Conservation (phyloP, 805 yeast genomes). For the Ogataea corticis region DNA sequence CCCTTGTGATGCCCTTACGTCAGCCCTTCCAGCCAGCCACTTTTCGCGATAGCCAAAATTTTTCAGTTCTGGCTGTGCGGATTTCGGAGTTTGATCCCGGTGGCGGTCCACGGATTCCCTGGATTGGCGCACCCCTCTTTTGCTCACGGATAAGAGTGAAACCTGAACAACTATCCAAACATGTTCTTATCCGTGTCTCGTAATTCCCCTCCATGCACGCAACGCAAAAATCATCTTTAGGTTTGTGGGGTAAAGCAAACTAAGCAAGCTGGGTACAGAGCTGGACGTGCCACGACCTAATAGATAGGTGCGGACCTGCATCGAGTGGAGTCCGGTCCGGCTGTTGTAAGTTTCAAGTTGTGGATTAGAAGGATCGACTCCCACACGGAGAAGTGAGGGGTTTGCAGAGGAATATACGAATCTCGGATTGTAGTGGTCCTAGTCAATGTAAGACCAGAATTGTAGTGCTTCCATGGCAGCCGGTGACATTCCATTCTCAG, state of each 20-base stretch:
- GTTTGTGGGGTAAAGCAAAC: constrained; percentile 4
- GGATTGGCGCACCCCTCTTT: not conserved
- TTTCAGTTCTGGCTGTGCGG: not conserved
- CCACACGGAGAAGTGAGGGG: too few relatives aligned
- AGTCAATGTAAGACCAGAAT: too few relatives aligned
- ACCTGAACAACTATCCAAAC: too few relatives aligned
- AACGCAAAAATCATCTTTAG: not conserved
- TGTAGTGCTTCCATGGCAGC: too few relatives aligned
- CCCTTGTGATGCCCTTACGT: too few relatives aligned
- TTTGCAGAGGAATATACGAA: too few relatives aligned
- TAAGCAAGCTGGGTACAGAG: not conserved
- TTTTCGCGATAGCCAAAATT: not conserved
- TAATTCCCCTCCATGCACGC: not conserved
- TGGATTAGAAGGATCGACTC: too few relatives aligned
- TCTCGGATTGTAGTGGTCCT: too few relatives aligned
- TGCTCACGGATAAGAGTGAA: too few relatives aligned
- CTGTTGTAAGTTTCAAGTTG: too few relatives aligned
- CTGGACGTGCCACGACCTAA: not conserved
- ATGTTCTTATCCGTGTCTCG: not conserved
- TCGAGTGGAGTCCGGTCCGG: not conserved
- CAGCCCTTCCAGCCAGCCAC: not conserved
- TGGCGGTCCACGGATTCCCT: not conserved
- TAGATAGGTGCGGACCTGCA: not conserved
- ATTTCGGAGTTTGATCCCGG: not conserved
- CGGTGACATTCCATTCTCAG: too few relatives aligned